Percentiles rank a stretch among this genome's conserved stretches.
Evolutionary conservation across 352 stramenopile genomes (phyloP).

Genomic region (Phytophthora foliorum): DNA sequence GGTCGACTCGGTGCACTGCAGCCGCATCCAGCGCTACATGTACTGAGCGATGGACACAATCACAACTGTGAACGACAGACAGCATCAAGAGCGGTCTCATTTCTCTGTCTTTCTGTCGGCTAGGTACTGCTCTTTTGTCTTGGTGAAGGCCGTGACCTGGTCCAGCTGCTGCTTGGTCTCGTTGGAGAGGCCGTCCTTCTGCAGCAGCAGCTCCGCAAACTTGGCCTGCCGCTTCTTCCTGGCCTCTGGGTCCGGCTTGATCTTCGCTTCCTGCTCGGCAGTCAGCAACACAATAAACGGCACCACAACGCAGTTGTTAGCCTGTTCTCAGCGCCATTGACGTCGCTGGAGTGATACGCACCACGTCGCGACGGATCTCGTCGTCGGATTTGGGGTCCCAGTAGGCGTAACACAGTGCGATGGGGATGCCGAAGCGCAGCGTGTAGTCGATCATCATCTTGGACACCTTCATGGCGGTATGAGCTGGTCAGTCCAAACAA

Average conservation of each 20-base stretch:
- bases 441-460: conserved; percentile 89
- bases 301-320: neutral
- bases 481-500: too few relatives aligned
- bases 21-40: conserved; percentile 83
- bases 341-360: conserved; percentile 47
- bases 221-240: conserved; percentile 77
- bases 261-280: conserved; percentile 62
- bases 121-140: conserved; percentile 49
- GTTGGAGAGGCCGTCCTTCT: conserved; percentile 52
- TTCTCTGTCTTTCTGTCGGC: conserved; percentile 36
- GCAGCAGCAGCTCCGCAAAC: conserved; percentile 81
- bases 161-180: conserved; percentile 83
- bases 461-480: conserved; percentile 83
- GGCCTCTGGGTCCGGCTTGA: conserved; percentile 67
- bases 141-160: conserved; percentile 79
- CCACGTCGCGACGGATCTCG: conserved; percentile 79
- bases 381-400: conserved; percentile 82
- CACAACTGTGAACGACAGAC: neutral
- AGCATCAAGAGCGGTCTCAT: conserved; percentile 10
- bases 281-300: conserved; percentile 2
- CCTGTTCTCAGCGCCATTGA: too few relatives aligned
- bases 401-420: conserved; percentile 69
- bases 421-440: conserved; percentile 78
- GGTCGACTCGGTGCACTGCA: conserved; percentile 72
- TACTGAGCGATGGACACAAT: conserved; percentile 36